Evolutionary conservation across 169 alveolate species (phyloP), one percentile per base, ranked within the genome.

Genomic region (Plasmodium berghei): DNA sequence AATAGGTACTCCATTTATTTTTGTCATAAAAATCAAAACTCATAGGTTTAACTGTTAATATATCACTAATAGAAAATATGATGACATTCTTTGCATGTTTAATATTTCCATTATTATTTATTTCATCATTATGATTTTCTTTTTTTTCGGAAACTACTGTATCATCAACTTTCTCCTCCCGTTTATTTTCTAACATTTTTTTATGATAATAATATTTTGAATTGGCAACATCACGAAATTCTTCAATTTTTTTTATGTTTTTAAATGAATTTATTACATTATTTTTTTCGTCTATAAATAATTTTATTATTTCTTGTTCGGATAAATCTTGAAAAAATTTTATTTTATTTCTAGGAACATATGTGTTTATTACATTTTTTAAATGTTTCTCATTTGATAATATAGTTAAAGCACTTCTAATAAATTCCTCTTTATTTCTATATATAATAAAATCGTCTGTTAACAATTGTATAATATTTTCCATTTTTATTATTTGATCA

Each of bases 171-270:
- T 54, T 83, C 14, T 28, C 14, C n/a, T 66, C 80, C 26, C 49
- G 22, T 26, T 83, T 61, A 59, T 34, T 83, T 56, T 83, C 85
- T 34, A 64, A 20, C 28, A 83, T 46, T 14, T 62, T 59, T 42
- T 56, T 67, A 22, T 83, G 85, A 71, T 83, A 83, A 83, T 56
- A 69, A 83, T 83, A 83, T 62, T 83, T 83, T n/a, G 90, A 83
- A 83, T 83, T 83, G 5, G 71, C 75, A 67, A 83, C 90, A 58
- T 83, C 90, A 6, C 90, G 80, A 62, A 83, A 67, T 18, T 83
- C 49, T 34, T 66, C 73, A 54, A 83, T 67, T 72, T 55, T 67
- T 83, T 67, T 42, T 16, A 48, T 67, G 55, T 83, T 83, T 3
- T 83, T 59, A 59, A 16, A 83, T 54, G 90, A 55, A 34, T 83